Percentiles rank a stretch among this genome's conserved stretches.
Evolutionary conservation across 441 rosid genomes (phyloP).

Genomic region (Daphne laureola): DNA sequence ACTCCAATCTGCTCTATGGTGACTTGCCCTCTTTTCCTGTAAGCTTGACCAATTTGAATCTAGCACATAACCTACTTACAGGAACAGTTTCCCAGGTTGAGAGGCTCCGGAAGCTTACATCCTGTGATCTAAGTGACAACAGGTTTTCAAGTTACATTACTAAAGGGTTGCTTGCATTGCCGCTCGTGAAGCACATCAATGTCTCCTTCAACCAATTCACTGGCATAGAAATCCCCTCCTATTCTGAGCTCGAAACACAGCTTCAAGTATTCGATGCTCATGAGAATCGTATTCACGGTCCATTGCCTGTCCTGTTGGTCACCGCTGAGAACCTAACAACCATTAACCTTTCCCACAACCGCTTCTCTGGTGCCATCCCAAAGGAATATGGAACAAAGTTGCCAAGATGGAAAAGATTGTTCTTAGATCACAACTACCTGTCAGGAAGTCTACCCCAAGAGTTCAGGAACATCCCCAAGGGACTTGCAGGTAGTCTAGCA

Average conservation of each 20-base stretch:
- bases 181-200: conserved; percentile 16
- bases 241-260: conserved; percentile 18
- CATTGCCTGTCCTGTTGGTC: conserved; percentile 33
- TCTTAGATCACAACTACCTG: conserved; percentile 44
- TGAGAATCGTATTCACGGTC: conserved; percentile 39
- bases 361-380: conserved; percentile 35
- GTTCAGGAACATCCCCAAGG: conserved; percentile 16
- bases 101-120: conserved; percentile 24
- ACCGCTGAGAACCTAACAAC: conserved; percentile 22
- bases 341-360: conserved; percentile 37
- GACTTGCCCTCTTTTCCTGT: conserved; percentile 36
- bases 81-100: conserved; percentile 31
- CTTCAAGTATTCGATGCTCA: conserved; percentile 41
- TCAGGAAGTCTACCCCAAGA: conserved; percentile 37
- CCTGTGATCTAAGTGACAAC: conserved; percentile 43
- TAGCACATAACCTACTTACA: conserved; percentile 34
- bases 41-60: conserved; percentile 29
- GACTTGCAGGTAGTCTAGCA: conserved; percentile 41
- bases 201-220: conserved; percentile 23
- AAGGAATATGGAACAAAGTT: conserved; percentile 30
- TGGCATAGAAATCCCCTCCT: conserved; percentile 14
- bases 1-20: conserved; percentile 35
- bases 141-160: conserved; percentile 36
- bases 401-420: conserved; percentile 38
- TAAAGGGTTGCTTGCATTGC: conserved; percentile 20